Percentiles rank a stretch among this genome's conserved stretches.
Conservation (phyloP, 169 alveolate genomes). For the Eimeria mitis region DNA sequence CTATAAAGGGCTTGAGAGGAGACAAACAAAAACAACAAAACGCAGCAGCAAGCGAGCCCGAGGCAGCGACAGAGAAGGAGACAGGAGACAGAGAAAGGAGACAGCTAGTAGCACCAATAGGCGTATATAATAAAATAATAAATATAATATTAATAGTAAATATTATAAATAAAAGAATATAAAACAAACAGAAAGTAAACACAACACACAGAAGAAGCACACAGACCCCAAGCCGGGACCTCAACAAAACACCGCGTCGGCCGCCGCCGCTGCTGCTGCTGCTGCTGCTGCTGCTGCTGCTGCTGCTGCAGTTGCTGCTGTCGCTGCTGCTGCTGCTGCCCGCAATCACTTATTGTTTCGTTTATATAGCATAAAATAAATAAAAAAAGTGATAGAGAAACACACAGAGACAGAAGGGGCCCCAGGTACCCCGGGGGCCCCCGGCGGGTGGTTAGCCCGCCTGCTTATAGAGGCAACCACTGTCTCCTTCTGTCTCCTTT, state of each 20-base stretch:
- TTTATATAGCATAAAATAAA: background rate
- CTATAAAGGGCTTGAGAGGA: background rate
- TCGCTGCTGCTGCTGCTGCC: background rate
- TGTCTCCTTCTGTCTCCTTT: background rate
- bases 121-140: background rate
- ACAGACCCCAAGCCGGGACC: background rate
- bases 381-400: background rate
- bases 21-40: background rate
- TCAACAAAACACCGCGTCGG: background rate
- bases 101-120: background rate
- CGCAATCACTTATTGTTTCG: background rate
- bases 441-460: background rate
- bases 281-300: conserved; percentile 21
- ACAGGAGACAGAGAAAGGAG: conserved; percentile 23
- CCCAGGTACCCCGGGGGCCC: background rate
- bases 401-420: background rate
- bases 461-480: too few relatives aligned
- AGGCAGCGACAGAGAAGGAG: background rate
- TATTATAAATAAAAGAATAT: background rate
- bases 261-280: conserved; percentile 15
- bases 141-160: background rate
- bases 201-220: background rate
- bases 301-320: background rate
- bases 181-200: background rate
- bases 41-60: background rate